Evolutionary conservation across 345 rosid species (phyloP), one percentile per base, ranked within the genome.

Genomic region (Bruguiera gymnorhiza): DNA sequence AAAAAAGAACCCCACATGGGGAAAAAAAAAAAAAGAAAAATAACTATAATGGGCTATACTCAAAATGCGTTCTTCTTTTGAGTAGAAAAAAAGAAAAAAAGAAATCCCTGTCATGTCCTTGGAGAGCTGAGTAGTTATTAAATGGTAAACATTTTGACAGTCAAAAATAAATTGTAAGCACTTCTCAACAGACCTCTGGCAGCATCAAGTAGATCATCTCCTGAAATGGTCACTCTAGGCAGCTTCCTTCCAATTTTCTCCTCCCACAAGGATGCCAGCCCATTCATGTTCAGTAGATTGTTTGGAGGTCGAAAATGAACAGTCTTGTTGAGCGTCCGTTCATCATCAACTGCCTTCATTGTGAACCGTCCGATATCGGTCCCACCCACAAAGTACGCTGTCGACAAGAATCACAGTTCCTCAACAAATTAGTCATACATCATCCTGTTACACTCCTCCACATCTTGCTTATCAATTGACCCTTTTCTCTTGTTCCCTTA

Each of bases 301-400:
- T 34, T 50, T 9, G 50, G 72, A 1, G 84, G 84, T 70, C 63
- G 77, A 34, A 78, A 81, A 67, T 81, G 82, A 32, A 78, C 68
- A 10, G 75, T 69, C 36, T 78, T 81, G 68, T 81, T 72, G 23
- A 75, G 48, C 18, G 84, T 78, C 21, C 80, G 62, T 11, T n/a
- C 65, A 54, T 78, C 82, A 0, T 62, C 70, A 18, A 63, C 20
- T 7, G 80, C 31, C 68, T 66, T 69, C 39, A 78, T 63, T 5
- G 82, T 69, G 68, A 78, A 70, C 66, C 78, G 75, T 9, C 82
- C 82, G 11, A 81, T 78, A 48, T 81, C 82, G 2, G 72, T 32
- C 0, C 84, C 84, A 6, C 65, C 79, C 10, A 81, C 79, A 66
- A 81, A 81, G 56, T 75, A 81, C 10, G 82, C 80, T 81, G 77